Evolutionary conservation across 2,329 filamentous ascomycete genomes (phyloP).

Genomic region (Colletotrichum australisinense): DNA sequence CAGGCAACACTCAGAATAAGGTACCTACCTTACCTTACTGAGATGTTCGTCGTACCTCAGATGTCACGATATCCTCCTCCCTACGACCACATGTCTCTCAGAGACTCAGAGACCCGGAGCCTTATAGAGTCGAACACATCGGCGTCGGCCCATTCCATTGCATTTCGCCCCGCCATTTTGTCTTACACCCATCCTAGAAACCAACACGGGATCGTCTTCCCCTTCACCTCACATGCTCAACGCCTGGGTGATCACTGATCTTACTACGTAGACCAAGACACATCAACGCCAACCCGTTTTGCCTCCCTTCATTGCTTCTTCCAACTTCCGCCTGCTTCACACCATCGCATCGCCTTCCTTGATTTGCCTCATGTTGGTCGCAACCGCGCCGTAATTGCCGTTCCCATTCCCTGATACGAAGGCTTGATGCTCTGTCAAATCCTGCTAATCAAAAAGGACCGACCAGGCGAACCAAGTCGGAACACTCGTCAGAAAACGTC

Average conservation of each 20-base stretch:
- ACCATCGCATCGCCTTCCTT: not conserved
- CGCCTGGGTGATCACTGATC: not conserved
- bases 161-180: not conserved
- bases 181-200: not conserved
- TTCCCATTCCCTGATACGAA: not conserved
- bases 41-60: too few relatives aligned
- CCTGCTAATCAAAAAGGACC: not conserved
- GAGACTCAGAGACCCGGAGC: conserved; percentile 4
- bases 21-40: too few relatives aligned
- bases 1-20: not conserved
- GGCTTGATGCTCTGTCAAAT: not conserved
- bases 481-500: conserved; percentile 19
- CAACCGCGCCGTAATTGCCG: not conserved
- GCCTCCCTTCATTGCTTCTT: conserved; percentile 15
- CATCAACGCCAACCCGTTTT: not conserved
- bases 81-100: too few relatives aligned
- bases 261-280: not conserved
- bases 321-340: not conserved
- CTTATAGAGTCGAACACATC: conserved; percentile 4
- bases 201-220: not conserved
- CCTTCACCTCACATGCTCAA: not conserved
- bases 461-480: conserved; percentile 19
- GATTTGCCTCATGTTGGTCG: not conserved
- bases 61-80: too few relatives aligned
- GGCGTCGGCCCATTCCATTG: not conserved